Evolutionary conservation across 2,329 filamentous ascomycete species (phyloP).

Genomic region (Trichophyton mentagrophytes): DNA sequence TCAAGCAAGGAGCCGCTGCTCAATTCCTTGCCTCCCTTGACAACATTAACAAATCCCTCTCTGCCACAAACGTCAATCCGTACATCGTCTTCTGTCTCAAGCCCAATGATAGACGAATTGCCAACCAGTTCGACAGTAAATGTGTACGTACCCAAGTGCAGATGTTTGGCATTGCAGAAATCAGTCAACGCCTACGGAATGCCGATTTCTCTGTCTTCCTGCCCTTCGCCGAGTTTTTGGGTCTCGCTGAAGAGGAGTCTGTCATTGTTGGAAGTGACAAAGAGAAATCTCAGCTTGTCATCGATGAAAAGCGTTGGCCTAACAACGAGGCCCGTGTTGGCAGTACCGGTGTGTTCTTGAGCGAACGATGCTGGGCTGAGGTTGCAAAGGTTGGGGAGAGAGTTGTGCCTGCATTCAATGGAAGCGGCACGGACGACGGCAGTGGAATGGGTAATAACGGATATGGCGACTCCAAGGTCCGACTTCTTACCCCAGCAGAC

Average conservation of each 20-base stretch:
- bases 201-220: slow-evolving; percentile 94
- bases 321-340: slow-evolving; percentile 81
- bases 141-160: slow-evolving; percentile 91
- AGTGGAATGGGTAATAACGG: slow-evolving; percentile 41
- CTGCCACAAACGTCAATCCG: slow-evolving; percentile 68
- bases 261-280: slow-evolving; percentile 81
- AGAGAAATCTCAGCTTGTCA: slow-evolving; percentile 80
- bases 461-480: slow-evolving; percentile 41
- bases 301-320: slow-evolving; percentile 87
- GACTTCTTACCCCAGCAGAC: slow-evolving; percentile 38
- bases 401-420: slow-evolving; percentile 45
- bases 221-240: slow-evolving; percentile 89
- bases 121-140: slow-evolving; percentile 98
- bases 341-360: slow-evolving; percentile 87
- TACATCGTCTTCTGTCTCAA: slow-evolving; percentile 98
- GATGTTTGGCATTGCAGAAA: slow-evolving; percentile 91
- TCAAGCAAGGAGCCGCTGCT: slow-evolving; percentile 71
- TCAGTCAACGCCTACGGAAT: slow-evolving; percentile 81
- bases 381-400: slow-evolving; percentile 61
- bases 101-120: slow-evolving; percentile 90
- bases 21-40: slow-evolving; percentile 85
- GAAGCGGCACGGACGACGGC: slow-evolving; percentile 43
- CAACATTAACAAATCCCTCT: slow-evolving; percentile 78
- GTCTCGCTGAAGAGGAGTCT: slow-evolving; percentile 69
- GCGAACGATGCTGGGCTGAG: slow-evolving; percentile 90